Evolutionary conservation across 1,284 basidiomycete genomes (phyloP).

Genomic region (Tylopilus sp.): DNA sequence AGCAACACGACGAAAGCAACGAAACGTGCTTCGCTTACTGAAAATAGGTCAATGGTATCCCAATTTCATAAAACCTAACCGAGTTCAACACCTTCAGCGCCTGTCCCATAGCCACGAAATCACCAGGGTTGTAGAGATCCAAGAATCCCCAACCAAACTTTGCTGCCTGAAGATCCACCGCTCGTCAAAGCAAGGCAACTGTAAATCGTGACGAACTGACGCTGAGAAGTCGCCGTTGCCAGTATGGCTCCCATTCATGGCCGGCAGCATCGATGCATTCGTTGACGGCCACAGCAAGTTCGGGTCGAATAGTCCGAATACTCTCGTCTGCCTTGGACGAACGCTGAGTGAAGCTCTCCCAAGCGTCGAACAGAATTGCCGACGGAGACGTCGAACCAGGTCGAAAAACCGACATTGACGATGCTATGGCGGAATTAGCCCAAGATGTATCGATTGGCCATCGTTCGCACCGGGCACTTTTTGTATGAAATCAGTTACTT

Average conservation of each 20-base stretch:
- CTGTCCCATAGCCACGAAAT: constrained; percentile 90
- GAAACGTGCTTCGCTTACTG: constrained; percentile 53
- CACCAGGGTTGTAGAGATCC: constrained; percentile 87
- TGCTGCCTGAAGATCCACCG: constrained; percentile 62
- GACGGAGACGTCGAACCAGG: constrained; percentile 92
- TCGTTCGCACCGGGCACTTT: constrained; percentile 78
- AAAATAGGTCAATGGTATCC: constrained; percentile 88
- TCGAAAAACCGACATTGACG: constrained; percentile 79
- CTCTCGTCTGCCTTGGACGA: constrained; percentile 92
- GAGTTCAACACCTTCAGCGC: constrained; percentile 94
- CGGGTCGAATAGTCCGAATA: constrained; percentile 83
- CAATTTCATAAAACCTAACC: constrained; percentile 86
- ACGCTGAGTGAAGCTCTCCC: constrained; percentile 80
- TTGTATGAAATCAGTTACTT: constrained; percentile 86
- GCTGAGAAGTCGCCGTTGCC: constrained; percentile 85
- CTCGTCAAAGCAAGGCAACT: constrained; percentile 3
- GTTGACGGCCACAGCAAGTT: constrained; percentile 85
- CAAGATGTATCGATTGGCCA: neutral
- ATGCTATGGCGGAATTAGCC: constrained; percentile 42
- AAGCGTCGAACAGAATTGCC: constrained; percentile 90
- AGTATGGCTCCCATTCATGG: constrained; percentile 84
- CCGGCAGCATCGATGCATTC: constrained; percentile 93
- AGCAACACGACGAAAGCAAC: neutral
- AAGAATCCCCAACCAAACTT: constrained; percentile 94
- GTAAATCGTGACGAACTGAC: constrained; percentile 39